Base-by-base conservation (phyloP, 805 yeast species). In the Candida schatavii region DNA sequence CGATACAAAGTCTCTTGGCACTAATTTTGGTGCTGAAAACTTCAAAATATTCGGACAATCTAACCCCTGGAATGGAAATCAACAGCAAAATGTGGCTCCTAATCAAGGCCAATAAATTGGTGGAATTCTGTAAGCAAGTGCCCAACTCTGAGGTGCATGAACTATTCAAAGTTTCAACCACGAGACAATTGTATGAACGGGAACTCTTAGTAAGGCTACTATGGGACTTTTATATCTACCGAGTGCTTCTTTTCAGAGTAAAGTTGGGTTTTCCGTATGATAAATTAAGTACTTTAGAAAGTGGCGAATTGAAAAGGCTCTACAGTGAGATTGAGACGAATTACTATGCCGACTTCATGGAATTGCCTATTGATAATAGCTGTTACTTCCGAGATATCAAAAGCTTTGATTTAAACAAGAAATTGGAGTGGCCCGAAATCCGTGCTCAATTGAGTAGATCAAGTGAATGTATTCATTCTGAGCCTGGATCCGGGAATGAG, bases 1-100 rank as follows among this genome's bases (percentile, higher is more conserved):
- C 56, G 18, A 47, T 60, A 27, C 65, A 63, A 7, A 52, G 59
- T 50, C 37, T 61, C 5, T 36, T 57, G 13, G 48, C 56, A 23
- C 55, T 47, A 27, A 40, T 47, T n/a, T 48, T 62, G 39, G 33
- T 51, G 13, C 39, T 51, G 6, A 54, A 51, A 13, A 45, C 51
- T 2, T 39, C 47, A 7, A 27, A 41, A 28, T 38, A 39, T 39
- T 13, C 41, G 9, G 21, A 13, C 13, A 46, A 49, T 37, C 39
- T 46, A 1, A 30, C 36, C 5, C 41, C 46, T 19, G 37, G 49
- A 5, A 39, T 42, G 17, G 54, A 53, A 6, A 40, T 49, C 23
- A 46, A 46, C 35, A 30, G 42, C 20, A 52, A 48, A 38, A 52
- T 59, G 4, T 53, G 51, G 51, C 46, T 48, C 18, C 31, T 56